Conservation (phyloP, 768 basidiomycete genomes). For the Rhizopogon vulgaris region DNA sequence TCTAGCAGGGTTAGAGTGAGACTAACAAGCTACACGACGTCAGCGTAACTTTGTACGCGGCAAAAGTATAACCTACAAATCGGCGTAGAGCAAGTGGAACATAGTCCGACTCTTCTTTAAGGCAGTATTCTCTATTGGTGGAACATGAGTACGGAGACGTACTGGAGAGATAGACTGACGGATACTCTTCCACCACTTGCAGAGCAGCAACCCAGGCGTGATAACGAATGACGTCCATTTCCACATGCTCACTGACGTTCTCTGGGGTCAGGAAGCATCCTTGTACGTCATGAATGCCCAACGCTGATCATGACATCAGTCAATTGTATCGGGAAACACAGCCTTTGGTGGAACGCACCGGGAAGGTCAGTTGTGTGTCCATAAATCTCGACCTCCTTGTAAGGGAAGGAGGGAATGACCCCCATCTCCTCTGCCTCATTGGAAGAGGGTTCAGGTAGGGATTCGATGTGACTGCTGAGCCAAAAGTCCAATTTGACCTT, state of each 20-base stretch:
- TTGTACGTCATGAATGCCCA: conserved; percentile 28
- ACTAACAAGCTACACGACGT: conserved; percentile 40
- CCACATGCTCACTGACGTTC: conserved; percentile 20
- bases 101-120: neutral
- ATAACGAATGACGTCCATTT: conserved; percentile 22
- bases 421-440: conserved; percentile 15
- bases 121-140: neutral
- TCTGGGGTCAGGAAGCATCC: conserved; percentile 30
- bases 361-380: conserved; percentile 39
- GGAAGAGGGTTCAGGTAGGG: conserved; percentile 5
- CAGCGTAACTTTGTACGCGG: neutral
- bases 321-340: neutral
- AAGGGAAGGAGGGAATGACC: conserved; percentile 29
- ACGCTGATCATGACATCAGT: conserved; percentile 11
- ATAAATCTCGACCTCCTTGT: conserved; percentile 19
- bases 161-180: conserved; percentile 2
- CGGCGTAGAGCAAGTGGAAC: conserved; percentile 9
- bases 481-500: neutral
- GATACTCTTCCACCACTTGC: conserved; percentile 22
- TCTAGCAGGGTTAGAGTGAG: conserved; percentile 39
- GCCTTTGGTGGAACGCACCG: conserved; percentile 26
- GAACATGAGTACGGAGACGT: neutral
- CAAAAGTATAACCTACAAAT: conserved; percentile 18
- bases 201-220: conserved; percentile 30
- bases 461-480: neutral